A percentile compares a stretch with the other conserved stretches of the same genome.
Evolutionary conservation across 2,329 filamentous ascomycete species (phyloP).

Genomic region (Pseudocercospora ulei): DNA sequence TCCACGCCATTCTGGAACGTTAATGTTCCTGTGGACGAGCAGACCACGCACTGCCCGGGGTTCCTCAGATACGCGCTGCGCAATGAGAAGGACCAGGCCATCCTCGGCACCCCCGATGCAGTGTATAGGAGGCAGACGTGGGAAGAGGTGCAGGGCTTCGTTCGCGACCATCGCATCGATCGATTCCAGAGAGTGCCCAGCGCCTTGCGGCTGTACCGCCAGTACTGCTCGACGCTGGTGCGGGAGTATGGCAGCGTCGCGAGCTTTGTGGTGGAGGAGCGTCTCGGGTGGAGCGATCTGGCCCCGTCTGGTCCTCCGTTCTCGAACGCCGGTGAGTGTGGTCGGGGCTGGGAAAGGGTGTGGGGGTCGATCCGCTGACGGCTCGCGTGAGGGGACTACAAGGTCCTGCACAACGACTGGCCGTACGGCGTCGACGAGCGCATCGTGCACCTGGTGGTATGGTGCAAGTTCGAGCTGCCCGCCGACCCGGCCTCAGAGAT

Average conservation of each 20-base stretch:
- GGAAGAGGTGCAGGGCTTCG: constrained; percentile 56
- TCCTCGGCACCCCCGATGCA: constrained; percentile 61
- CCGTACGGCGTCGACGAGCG: constrained; percentile 72
- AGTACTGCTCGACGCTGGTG: constrained; percentile 56
- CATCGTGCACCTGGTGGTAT: constrained; percentile 79
- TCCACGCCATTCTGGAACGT: constrained; percentile 65
- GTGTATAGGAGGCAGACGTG: constrained; percentile 57
- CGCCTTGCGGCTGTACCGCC: constrained; percentile 66
- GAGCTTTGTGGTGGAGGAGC: constrained; percentile 61
- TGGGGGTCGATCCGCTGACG: constrained; percentile 1
- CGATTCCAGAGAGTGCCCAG: constrained; percentile 67
- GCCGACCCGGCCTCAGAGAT: constrained; percentile 50
- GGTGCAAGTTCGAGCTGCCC: constrained; percentile 77
- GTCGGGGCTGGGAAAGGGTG: neutral
- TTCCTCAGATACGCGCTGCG: constrained; percentile 51
- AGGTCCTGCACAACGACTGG: constrained; percentile 83
- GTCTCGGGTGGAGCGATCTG: constrained; percentile 57
- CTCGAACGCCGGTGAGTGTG: constrained; percentile 5
- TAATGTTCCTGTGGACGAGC: constrained; percentile 58
- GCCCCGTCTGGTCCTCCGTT: constrained; percentile 10
- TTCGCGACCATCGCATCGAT: constrained; percentile 59
- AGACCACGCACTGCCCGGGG: constrained; percentile 58
- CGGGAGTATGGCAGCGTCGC: constrained; percentile 64
- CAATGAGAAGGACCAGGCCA: constrained; percentile 56
- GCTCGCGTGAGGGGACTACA: constrained; percentile 38